These are phyloP conservation scores for Fusarium praegraminearum DNA, from an alignment of 2,329 filamentous ascomycete genomes.

Conservation along the genomic window DNA sequence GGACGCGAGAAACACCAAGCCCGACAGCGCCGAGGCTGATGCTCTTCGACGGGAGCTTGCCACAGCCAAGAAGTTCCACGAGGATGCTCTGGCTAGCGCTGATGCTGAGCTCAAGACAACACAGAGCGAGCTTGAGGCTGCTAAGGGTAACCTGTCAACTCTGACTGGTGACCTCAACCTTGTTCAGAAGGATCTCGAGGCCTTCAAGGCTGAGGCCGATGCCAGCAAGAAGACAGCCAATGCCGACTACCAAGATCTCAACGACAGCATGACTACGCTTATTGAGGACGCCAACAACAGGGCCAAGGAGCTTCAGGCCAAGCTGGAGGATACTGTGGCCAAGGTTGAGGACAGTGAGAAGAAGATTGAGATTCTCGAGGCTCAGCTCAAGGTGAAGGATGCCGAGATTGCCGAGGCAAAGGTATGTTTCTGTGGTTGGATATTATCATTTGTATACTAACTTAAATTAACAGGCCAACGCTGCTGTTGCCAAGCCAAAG, in stretches of 20 bases:
- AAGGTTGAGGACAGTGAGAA: constrained; percentile 62
- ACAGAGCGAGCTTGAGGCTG: constrained; percentile 53
- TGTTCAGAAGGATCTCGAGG: constrained; percentile 65
- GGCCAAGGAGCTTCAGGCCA: constrained; percentile 63
- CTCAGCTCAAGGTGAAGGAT: constrained; percentile 71
- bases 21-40: constrained; percentile 67
- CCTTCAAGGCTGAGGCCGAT: constrained; percentile 63
- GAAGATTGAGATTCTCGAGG: constrained; percentile 63
- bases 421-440: constrained; percentile 53
- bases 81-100: constrained; percentile 56
- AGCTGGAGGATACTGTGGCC: constrained; percentile 59
- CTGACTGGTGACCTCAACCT: constrained; percentile 60
- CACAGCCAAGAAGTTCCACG: constrained; percentile 60
- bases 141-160: constrained; percentile 51
- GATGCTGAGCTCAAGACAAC: constrained; percentile 52
- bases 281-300: constrained; percentile 69
- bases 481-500: constrained; percentile 58
- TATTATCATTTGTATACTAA: background rate
- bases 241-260: constrained; percentile 72
- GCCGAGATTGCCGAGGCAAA: constrained; percentile 72
- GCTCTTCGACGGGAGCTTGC: constrained; percentile 64
- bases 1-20: constrained; percentile 65
- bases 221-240: constrained; percentile 66
- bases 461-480: constrained; percentile 57
- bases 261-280: constrained; percentile 70